These are phyloP conservation scores for Ambrosia artemisiifolia DNA, from an alignment of 129 eudicot genomes.

Conservation along the genomic window DNA sequence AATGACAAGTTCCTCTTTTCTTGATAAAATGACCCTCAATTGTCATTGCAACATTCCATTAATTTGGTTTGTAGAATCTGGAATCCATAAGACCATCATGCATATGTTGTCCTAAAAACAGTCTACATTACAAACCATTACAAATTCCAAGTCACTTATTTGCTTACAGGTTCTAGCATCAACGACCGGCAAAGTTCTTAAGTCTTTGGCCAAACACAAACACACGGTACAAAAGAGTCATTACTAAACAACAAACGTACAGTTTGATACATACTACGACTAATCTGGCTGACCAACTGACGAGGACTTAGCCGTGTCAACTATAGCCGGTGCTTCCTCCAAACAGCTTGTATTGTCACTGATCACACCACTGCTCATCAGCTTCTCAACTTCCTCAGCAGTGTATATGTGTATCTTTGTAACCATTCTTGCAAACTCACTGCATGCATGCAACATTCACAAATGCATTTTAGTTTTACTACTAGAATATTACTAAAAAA, in stretches of 20 bases:
- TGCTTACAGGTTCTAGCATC: constrained; percentile 17
- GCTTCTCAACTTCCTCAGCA: constrained; percentile 89
- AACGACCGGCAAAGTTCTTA: constrained; percentile 9
- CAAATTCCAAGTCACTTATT: constrained; percentile 26
- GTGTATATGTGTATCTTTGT: constrained; percentile 83
- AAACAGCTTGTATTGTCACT: constrained; percentile 87
- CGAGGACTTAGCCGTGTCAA: constrained; percentile 69
- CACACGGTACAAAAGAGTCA: neutral
- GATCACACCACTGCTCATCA: constrained; percentile 57
- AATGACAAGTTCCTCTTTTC: constrained; percentile 22
- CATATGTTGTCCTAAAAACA: too few species aligned
- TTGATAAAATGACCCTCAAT: too few species aligned
- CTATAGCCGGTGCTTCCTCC: constrained; percentile 71
- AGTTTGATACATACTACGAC: constrained; percentile 2
- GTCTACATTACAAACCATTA: neutral
- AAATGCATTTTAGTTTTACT: neutral
- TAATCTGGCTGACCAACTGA: constrained; percentile 52
- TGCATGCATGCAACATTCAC: constrained; percentile 33
- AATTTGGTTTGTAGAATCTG: too few species aligned
- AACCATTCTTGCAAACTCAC: constrained; percentile 75
- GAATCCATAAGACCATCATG: too few species aligned
- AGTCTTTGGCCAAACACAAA: constrained; percentile 11
- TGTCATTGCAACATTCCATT: too few species aligned
- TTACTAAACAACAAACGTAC: constrained; percentile 9
- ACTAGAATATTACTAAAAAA: neutral